These are phyloP conservation scores for Dictyostelium firmibasis DNA, from an alignment of 78 protist genomes.

Conservation along the genomic window DNA sequence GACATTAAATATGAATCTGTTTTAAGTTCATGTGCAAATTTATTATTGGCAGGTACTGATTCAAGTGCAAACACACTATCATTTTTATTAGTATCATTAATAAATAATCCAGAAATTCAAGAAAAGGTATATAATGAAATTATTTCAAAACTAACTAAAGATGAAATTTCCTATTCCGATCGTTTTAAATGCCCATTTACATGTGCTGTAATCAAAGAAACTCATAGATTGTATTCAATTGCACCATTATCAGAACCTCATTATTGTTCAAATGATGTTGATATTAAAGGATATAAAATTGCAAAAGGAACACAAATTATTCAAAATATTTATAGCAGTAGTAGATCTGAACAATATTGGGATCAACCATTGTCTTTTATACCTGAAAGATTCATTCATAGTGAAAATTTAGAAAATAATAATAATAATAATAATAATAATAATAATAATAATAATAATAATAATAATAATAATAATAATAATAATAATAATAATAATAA, in stretches of 20 bases:
- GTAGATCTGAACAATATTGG: constrained; percentile 2
- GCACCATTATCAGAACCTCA: constrained; percentile 48
- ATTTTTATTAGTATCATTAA: neutral
- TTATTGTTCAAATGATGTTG: neutral
- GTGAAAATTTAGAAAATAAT: neutral
- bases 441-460: no score
- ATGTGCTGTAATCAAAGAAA: constrained; percentile 15
- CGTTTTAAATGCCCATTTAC: neutral
- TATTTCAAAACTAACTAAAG: neutral
- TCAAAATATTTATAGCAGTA: neutral
- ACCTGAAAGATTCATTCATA: constrained; percentile 22
- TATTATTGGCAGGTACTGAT: constrained; percentile 17
- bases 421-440: neutral
- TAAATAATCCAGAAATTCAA: constrained; percentile 40
- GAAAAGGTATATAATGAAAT: constrained; percentile 26
- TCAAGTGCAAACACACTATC: neutral
- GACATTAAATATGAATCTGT: neutral
- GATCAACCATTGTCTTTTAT: neutral
- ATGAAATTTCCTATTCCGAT: neutral
- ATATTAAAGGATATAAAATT: neutral
- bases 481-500: no score
- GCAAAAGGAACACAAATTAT: constrained; percentile 52
- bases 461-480: no score
- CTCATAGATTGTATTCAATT: constrained; percentile 2
- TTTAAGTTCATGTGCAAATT: neutral